These are phyloP conservation scores for Boletus pseudo-olivaceus DNA, from an alignment of 768 basidiomycete genomes.

Conservation along the genomic window DNA sequence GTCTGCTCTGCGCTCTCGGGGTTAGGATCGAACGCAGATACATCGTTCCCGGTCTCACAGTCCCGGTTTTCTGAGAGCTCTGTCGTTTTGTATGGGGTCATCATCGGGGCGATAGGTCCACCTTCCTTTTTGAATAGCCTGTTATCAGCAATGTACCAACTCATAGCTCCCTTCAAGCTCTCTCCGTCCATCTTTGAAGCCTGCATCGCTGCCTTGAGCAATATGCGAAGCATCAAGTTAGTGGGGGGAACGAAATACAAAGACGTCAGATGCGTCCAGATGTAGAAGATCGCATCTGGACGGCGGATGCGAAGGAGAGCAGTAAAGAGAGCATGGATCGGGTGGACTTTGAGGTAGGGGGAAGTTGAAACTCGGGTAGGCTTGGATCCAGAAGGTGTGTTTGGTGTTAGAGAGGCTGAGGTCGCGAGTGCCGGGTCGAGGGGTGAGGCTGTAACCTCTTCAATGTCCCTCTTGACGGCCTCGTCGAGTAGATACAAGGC, in stretches of 20 bases:
- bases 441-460: background rate
- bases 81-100: background rate
- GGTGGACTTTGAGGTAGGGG: conserved; percentile 22
- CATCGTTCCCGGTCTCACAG: background rate
- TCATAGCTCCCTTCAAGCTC: conserved; percentile 46
- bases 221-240: conserved; percentile 49
- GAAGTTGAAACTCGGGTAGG: background rate
- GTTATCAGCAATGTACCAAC: conserved; percentile 23
- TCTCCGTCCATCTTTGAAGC: conserved; percentile 51
- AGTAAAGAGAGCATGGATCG: conserved; percentile 45
- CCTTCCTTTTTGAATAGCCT: conserved; percentile 14
- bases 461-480: conserved; percentile 27
- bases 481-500: conserved; percentile 52
- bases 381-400: background rate
- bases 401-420: background rate
- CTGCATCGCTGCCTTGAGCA: conserved; percentile 59
- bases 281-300: conserved; percentile 58
- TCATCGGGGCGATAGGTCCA: conserved; percentile 14
- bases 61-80: background rate
- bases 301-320: conserved; percentile 49
- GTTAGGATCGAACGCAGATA: background rate
- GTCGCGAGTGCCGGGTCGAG: background rate
- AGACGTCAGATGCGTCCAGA: conserved; percentile 64
- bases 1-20: background rate
- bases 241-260: conserved; percentile 61